These are phyloP conservation scores for Solanum chacoense DNA, from an alignment of 305 asterid species.

Conservation along the genomic window DNA sequence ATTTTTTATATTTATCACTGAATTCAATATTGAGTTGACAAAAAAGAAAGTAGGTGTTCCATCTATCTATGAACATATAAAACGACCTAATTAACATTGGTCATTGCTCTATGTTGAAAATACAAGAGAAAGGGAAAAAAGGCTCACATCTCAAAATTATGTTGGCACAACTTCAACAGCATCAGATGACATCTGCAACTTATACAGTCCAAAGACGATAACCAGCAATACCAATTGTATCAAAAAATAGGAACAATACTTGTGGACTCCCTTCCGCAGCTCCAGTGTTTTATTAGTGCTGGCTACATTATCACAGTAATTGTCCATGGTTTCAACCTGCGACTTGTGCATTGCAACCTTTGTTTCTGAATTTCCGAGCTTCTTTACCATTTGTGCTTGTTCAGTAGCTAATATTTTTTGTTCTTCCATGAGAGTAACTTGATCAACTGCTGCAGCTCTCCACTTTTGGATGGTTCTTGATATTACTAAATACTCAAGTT, in stretches of 20 bases:
- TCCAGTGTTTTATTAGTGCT: slow-evolving; percentile 27
- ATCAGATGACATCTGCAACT: slow-evolving; percentile 28
- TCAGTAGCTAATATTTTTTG: slow-evolving; percentile 31
- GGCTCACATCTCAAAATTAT: slow-evolving; percentile 16
- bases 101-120: neutral
- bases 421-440: slow-evolving; percentile 35
- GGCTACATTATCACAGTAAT: slow-evolving; percentile 27
- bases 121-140: neutral
- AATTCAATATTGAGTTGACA: neutral
- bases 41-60: neutral
- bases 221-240: slow-evolving; percentile 40
- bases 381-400: slow-evolving; percentile 36
- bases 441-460: slow-evolving; percentile 32
- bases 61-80: neutral
- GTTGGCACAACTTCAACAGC: slow-evolving; percentile 50
- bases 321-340: slow-evolving; percentile 32
- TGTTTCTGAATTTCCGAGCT: slow-evolving; percentile 36
- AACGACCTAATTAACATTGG: neutral
- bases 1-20: neutral
- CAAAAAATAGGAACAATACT: slow-evolving; percentile 39
- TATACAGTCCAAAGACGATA: slow-evolving; percentile 18
- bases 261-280: slow-evolving; percentile 36
- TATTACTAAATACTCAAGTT: slow-evolving; percentile 41
- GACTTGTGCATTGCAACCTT: slow-evolving; percentile 35
- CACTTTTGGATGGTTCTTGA: slow-evolving; percentile 5